Evolutionary conservation across 2,329 filamentous ascomycete genomes (phyloP), one percentile per base, ranked within the genome.

Genomic region (Fusarium illudens): DNA sequence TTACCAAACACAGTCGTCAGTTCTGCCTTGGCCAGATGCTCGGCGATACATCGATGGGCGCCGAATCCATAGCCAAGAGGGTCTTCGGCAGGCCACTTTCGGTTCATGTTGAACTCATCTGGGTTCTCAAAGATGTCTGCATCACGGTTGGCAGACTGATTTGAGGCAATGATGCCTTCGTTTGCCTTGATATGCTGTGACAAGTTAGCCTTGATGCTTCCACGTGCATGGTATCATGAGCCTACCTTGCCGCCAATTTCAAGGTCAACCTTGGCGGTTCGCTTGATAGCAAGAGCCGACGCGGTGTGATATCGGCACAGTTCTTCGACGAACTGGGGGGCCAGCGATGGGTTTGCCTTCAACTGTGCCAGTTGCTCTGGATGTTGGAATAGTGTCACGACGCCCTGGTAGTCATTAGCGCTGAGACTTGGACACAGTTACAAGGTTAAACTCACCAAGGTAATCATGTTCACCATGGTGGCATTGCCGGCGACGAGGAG

Each of bases 391-490:
- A 84, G 78, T 4, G 80, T 81, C 0, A 82, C 75, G 9, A 84
- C 75, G 11, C 83, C 83, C 79, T 82, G 15, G 2, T 10, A 20
- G 39, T 0, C 2, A 2, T 30, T 0, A 42, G 11, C 3, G 3
- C 4, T 25, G 30, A 4, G 17, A 0, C 20, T 9, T 32, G 2
- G 11, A 9, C 11, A 15, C 2, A 9, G 32, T 0, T 1, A 4
- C 2, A 8, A 29, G 1, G 7, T 15, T 2, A 2, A 3, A 55
- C 74, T n/a, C 59, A 81, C 81, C 30, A 84, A 75, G 1, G 79
- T 76, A 58, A 85, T 84, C 80, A 83, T 85, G 68, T 81, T 84
- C 5, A 85, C 79, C 80, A 85, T 83, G 1, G 84, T 84, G 0
- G 83, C 84, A 34, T 85, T 86, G 3, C 83, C 83, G 0, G 84